These are phyloP conservation scores for Cyclotella baltica DNA, from an alignment of 108 stramenopile genomes.

Conservation along the genomic window DNA sequence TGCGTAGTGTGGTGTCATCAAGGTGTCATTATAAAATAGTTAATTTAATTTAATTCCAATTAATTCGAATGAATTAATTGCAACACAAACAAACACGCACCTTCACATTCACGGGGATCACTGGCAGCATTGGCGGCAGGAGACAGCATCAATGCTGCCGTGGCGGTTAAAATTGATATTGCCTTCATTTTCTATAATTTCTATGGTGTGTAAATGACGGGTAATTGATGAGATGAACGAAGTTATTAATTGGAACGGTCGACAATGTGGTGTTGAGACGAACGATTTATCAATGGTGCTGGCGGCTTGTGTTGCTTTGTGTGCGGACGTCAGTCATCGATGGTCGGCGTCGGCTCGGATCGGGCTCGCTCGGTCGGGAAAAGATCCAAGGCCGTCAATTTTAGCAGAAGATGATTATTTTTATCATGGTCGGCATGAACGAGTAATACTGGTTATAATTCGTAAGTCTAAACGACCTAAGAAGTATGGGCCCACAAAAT, in stretches of 20 bases:
- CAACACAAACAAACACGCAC: constrained; percentile 17
- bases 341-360: too few relatives aligned
- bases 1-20: background rate
- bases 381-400: too few relatives aligned
- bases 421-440: too few relatives aligned
- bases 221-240: background rate
- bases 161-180: constrained; percentile 28
- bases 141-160: constrained; percentile 33
- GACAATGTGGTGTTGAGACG: background rate
- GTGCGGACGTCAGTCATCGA: too few relatives aligned
- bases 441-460: background rate
- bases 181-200: constrained; percentile 23
- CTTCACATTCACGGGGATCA: constrained; percentile 58
- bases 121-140: constrained; percentile 35
- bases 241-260: background rate
- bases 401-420: too few relatives aligned
- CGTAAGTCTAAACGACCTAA: background rate
- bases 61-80: background rate
- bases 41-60: background rate
- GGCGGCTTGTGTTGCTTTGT: too few relatives aligned
- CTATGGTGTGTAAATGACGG: background rate
- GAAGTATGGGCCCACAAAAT: background rate
- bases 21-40: background rate
- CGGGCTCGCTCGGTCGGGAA: too few relatives aligned
- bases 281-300: too few relatives aligned